Evolutionary conservation across 1,284 basidiomycete genomes (phyloP), one percentile per base, ranked within the genome.

Genomic region (Puccinia polysora): DNA sequence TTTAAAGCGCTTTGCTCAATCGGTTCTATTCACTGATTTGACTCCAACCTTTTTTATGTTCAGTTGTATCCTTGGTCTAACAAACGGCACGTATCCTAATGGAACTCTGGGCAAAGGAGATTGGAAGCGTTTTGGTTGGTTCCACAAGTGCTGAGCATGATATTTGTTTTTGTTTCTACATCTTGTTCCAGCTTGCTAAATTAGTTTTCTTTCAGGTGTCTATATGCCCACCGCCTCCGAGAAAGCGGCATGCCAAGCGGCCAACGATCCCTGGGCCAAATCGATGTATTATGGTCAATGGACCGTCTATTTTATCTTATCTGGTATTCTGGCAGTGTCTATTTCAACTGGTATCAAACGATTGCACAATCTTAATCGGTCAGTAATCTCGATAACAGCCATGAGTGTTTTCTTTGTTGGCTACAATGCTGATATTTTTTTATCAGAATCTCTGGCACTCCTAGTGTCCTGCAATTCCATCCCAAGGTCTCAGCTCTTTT

Each of bases 41-140:
- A 25, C 5, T 25, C 10, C 34, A 55, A 25, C 12, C 12, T 55
- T 2, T 4, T 43, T 28, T 45, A 30, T 38, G n/a, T 30, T n/a
- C 28, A 69, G 67, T 30, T 69, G 67, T 38, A 60, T 69, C n/a
- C 56, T 69, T 58, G 67, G 55, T 23, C 34, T 34, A 10, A 69
- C 53, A 7, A 69, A 69, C 50, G 67, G 67, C 14, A 59, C 55
- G 30, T 69, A 69, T 40, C 67, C 67, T 47, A 69, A 69, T 69
- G 67, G 67, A 3, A 59, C 67, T 36, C 28, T 59, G 23, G 67
- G 67, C 14, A 8, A 38, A 30, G 67, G 67, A 8, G 38, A 36
- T 10, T 69, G 53, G 53, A 40, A 47, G n/a, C 58, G 32, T 18
- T 69, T 69, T 59, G 55, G 67, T 69, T 23, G 50, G 67, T 32